Evolutionary conservation across 164 flowering plant species (phyloP).

Genomic region (Nymphaea colorata): DNA sequence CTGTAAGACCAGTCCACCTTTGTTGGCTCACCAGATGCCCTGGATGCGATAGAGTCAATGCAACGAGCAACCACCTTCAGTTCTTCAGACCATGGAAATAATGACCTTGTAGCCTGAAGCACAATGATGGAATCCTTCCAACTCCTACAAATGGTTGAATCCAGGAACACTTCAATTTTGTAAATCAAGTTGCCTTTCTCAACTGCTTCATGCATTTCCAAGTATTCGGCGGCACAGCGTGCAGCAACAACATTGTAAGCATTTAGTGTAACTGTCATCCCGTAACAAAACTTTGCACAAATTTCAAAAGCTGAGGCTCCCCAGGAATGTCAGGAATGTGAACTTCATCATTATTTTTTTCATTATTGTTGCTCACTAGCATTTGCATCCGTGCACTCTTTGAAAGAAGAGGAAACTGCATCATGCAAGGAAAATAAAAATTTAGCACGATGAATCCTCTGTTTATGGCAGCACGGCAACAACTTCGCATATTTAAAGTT

Average conservation of each 20-base stretch:
- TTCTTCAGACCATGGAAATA: slow-evolving; percentile 55
- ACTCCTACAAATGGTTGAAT: slow-evolving; percentile 52
- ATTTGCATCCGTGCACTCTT: slow-evolving; percentile 64
- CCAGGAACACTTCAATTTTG: slow-evolving; percentile 73
- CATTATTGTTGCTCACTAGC: slow-evolving; percentile 31
- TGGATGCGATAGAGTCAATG: slow-evolving; percentile 58
- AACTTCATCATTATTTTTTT: slow-evolving; percentile 39
- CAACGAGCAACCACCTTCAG: slow-evolving; percentile 56
- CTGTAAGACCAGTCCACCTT: slow-evolving; percentile 78
- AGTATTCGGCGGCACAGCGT: slow-evolving; percentile 71
- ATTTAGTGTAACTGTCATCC: slow-evolving; percentile 70
- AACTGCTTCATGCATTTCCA: slow-evolving; percentile 58
- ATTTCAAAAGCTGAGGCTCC: slow-evolving; percentile 73
- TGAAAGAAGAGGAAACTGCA: slow-evolving; percentile 67
- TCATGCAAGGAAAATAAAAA: too few relatives aligned
- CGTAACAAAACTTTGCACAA: slow-evolving; percentile 78
- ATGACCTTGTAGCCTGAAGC: slow-evolving; percentile 49
- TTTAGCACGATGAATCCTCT: too few relatives aligned
- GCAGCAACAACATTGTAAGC: slow-evolving; percentile 74
- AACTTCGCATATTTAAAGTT: too few relatives aligned
- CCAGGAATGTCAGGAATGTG: slow-evolving; percentile 62
- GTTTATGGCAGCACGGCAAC: too few relatives aligned
- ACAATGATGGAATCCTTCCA: slow-evolving; percentile 83
- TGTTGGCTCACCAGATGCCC: slow-evolving; percentile 51
- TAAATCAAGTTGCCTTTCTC: slow-evolving; percentile 70